Evolutionary conservation across 2,329 filamentous ascomycete species (phyloP).

Genomic region (Fusarium lateritium): DNA sequence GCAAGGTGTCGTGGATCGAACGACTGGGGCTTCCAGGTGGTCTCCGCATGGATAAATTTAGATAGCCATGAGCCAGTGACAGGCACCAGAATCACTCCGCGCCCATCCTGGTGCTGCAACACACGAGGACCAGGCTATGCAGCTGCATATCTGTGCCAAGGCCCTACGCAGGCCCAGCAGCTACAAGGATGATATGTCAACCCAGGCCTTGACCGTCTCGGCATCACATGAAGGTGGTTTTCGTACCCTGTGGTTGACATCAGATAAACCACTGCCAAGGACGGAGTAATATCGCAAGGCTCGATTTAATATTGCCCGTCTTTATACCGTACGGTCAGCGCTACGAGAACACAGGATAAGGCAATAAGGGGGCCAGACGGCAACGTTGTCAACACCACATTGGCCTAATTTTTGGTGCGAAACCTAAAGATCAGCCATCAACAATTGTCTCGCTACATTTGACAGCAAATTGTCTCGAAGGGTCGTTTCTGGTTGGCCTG

Average conservation of each 20-base stretch:
- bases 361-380: slow-evolving; percentile 2
- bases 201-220: not conserved
- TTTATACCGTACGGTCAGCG: not conserved
- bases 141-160: slow-evolving; percentile 8
- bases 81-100: slow-evolving; percentile 20
- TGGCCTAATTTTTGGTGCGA: slow-evolving; percentile 1
- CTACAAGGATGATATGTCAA: slow-evolving; percentile 3
- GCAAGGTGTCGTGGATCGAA: slow-evolving; percentile 16
- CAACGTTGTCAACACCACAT: slow-evolving; percentile 22
- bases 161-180: not conserved
- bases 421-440: slow-evolving; percentile 10
- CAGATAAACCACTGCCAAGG: not conserved
- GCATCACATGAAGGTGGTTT: slow-evolving; percentile 1
- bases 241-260: not conserved
- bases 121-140: slow-evolving; percentile 27
- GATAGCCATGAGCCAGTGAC: slow-evolving; percentile 30
- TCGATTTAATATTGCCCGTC: not conserved
- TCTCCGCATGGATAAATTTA: slow-evolving; percentile 37
- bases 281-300: not conserved
- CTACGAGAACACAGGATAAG: not conserved
- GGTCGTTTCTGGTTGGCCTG: slow-evolving; percentile 7
- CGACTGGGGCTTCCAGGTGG: slow-evolving; percentile 11
- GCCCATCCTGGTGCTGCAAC: slow-evolving; percentile 19
- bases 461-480: slow-evolving; percentile 23
- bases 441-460: slow-evolving; percentile 22